Percentiles rank a stretch among this genome's conserved stretches.
Evolutionary conservation across 257 asterid genomes (phyloP).

Genomic region (Handroanthus guayacan): DNA sequence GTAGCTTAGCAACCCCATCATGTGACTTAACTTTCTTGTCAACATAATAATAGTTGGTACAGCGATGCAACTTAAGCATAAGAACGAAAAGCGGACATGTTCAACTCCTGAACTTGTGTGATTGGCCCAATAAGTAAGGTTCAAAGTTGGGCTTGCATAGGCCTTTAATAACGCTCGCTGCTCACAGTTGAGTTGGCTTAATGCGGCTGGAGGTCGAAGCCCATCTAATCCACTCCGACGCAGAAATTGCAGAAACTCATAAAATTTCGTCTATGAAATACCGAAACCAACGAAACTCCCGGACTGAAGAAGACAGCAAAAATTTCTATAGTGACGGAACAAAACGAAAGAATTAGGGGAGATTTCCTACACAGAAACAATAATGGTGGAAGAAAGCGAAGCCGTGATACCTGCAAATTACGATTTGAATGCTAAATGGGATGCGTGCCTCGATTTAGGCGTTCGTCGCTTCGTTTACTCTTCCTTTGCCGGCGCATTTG

Average conservation of each 20-base stretch:
- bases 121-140: background rate
- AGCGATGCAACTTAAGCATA: too few relatives aligned
- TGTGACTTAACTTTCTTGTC: background rate
- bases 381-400: constrained; percentile 60
- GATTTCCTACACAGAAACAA: constrained; percentile 11
- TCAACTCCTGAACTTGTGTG: background rate
- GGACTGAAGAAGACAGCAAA: constrained; percentile 1
- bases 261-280: background rate
- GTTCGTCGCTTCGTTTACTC: constrained; percentile 70
- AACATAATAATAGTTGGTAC: too few relatives aligned
- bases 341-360: background rate
- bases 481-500: constrained; percentile 63
- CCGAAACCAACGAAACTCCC: constrained; percentile 28
- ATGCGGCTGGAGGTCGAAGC: background rate
- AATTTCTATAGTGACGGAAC: background rate
- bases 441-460: constrained; percentile 73
- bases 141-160: background rate
- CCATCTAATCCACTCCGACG: background rate
- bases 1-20: background rate
- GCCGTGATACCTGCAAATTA: constrained; percentile 45
- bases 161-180: background rate
- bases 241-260: background rate
- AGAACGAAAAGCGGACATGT: too few relatives aligned
- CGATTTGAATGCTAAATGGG: constrained; percentile 75
- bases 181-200: background rate